Evolutionary conservation across 2,329 filamentous ascomycete genomes (phyloP), one percentile per base, ranked within the genome.

Genomic region (Thielaviopsis euricoi): DNA sequence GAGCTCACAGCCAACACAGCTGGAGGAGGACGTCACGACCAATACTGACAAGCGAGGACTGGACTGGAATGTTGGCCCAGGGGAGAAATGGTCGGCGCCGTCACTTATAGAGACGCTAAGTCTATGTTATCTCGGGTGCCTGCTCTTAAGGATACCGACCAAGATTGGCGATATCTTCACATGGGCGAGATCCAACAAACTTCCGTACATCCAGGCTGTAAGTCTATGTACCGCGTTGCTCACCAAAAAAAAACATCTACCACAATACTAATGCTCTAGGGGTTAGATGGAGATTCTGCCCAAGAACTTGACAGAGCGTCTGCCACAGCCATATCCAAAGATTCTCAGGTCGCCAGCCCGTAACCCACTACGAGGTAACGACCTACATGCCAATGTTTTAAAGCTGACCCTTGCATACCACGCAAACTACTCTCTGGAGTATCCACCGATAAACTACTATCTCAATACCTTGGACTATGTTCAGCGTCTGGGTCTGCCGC

Each of bases 131-230:
- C 70, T 96, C 37, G 90, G 82, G 1, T 82, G 82, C 43, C 65
- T 93, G 52, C 73, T 95, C 25, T 74, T 95, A 63, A 81, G 85
- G 58, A 74, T 93, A 58, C 89, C 90, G 0, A 75, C 87, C n/a
- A 81, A 83, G 22, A 72, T 91, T 7, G 84, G 82, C 12, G 87
- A 94, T 62, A 69, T 97, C 13, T 76, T 76, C 57, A 72, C 74
- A 51, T 95, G 87, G 82, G 80, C 80, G 17, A 78, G 77, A 53
- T 73, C 73, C 59, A 83, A 83, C 52, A 79, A 85, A 58, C 75
- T 97, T 25, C 77, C 85, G 0, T 97, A 85, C 67, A 77, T 85
- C 52, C 75, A 80, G 63, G 85, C 85, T 21, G 81, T 83, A 68
- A 67, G 77, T 69, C 49, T 13, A 12, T 48, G 21, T 19, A n/a